A percentile compares a stretch with the other conserved stretches of the same genome.
phyloP scores from a whole-genome alignment of 768 basidiomycete genomes.

The Leccinum disarticulatum region DNA sequence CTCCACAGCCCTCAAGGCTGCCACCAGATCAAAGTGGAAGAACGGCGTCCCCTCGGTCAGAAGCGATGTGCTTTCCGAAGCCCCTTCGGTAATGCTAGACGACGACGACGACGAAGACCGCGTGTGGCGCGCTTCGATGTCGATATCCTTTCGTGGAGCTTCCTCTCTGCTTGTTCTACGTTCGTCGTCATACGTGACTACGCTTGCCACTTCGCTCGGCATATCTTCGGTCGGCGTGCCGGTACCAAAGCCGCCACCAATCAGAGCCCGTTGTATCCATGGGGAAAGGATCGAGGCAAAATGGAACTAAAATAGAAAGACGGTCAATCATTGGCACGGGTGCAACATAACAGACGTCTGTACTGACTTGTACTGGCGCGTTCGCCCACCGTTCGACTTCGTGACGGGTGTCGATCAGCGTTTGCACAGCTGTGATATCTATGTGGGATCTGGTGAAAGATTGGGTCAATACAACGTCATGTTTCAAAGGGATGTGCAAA shows the following conservation, averaged over 20 bases:
- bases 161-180: slow-evolving; percentile 19
- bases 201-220: slow-evolving; percentile 69
- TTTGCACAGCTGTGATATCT: slow-evolving; percentile 90
- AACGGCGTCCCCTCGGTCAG: slow-evolving; percentile 64
- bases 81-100: background rate
- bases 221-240: slow-evolving; percentile 43
- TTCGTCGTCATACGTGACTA: slow-evolving; percentile 63
- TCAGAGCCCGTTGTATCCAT: slow-evolving; percentile 87
- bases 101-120: slow-evolving; percentile 3
- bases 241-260: slow-evolving; percentile 88
- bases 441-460: slow-evolving; percentile 65
- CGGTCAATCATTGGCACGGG: background rate
- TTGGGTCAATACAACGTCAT: background rate
- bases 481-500: background rate
- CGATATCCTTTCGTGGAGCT: slow-evolving; percentile 30
- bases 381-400: slow-evolving; percentile 90
- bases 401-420: slow-evolving; percentile 82
- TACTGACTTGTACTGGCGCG: slow-evolving; percentile 63
- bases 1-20: slow-evolving; percentile 73
- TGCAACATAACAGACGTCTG: background rate
- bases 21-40: slow-evolving; percentile 87
- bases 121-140: slow-evolving; percentile 35
- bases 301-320: slow-evolving; percentile 64
- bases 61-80: slow-evolving; percentile 32
- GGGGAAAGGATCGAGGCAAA: slow-evolving; percentile 90